Evolutionary conservation across 768 basidiomycete genomes (phyloP), one percentile per base, ranked within the genome.

Genomic region (Termitomyces sp.): DNA sequence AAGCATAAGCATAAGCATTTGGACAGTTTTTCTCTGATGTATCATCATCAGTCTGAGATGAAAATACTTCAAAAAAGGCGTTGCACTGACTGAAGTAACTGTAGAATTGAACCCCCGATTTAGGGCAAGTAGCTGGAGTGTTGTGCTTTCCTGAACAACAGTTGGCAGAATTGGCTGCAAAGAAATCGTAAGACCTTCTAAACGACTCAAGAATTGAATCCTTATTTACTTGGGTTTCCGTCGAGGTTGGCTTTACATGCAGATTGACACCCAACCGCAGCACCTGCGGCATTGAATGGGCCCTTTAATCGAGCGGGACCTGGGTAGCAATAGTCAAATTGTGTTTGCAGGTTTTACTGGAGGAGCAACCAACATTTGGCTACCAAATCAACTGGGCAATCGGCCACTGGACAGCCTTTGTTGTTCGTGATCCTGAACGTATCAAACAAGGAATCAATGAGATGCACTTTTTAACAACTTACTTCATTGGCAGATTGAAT

Each of bases 341-440:
- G 10, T 51, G n/a, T 12, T 14, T 14, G 10, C 11, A 36, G 0
- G 4, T 17, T 4, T 17, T 4, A 49, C 20, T 32, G n/a, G 10
- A 38, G 34, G 54, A 36, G 9, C n/a, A 20, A 37, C 67, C 15
- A 43, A 83, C 85, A 86, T 60, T 76, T 71, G 0, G 82, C 80
- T 9, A 75, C 76, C 11, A 86, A 77, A 63, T 86, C 84, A 15
- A 83, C 80, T 0, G 81, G 71, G 67, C 84, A 87, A 55, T 76
- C 70, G 0, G 84, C 78, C 12, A 80, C 67, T 25, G 68, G 69
- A 65, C 86, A 86, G 5, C 74, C 78, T 43, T 71, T 75, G 68
- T 76, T 79, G 67, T 81, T 85, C 42, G 73, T 77, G 56, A 87
- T 82, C 9, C 76, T 54, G 29, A 17, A 42, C 2, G 5, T 38